A percentile compares a stretch with the other conserved stretches of the same genome.
Evolutionary conservation across 2,329 filamentous ascomycete genomes (phyloP).

Genomic region (Cyclaneusma minus): DNA sequence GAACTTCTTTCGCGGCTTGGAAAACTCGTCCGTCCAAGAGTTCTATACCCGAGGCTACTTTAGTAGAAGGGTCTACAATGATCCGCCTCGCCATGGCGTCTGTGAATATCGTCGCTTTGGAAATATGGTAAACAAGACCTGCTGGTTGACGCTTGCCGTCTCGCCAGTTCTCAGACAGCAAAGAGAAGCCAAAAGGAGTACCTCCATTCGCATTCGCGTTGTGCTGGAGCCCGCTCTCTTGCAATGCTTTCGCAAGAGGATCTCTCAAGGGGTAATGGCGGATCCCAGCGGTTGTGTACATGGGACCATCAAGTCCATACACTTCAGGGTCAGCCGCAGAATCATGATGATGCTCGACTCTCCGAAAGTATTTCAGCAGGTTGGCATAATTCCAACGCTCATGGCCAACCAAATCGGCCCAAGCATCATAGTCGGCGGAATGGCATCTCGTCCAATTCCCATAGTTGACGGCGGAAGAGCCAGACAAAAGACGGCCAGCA

Average conservation of each 20-base stretch:
- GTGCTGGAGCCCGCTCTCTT: constrained; percentile 15
- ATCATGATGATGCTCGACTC: no score
- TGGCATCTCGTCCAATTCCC: constrained; percentile 8
- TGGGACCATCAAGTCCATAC: constrained; percentile 15
- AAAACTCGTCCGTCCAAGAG: no score
- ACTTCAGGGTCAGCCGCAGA: constrained; percentile 6
- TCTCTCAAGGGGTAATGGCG: constrained; percentile 23
- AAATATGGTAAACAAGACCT: constrained; percentile 14
- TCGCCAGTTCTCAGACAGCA: constrained; percentile 17
- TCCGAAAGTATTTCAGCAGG: constrained; percentile 29
- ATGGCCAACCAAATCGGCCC: constrained; percentile 26
- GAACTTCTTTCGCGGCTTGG: background rate
- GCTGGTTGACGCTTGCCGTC: constrained; percentile 15
- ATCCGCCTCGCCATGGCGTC: constrained; percentile 11
- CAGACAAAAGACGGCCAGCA: no score
- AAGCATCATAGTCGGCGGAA: constrained; percentile 27
- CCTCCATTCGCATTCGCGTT: constrained; percentile 14
- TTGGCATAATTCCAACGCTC: constrained; percentile 28
- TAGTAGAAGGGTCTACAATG: constrained; percentile 12
- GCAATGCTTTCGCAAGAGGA: constrained; percentile 21
- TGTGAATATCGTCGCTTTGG: constrained; percentile 12
- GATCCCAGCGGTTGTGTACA: constrained; percentile 15
- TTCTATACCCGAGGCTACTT: no score
- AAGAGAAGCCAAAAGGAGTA: constrained; percentile 14
- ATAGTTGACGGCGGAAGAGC: constrained; percentile 23